Percentiles rank a stretch among this genome's conserved stretches.
Evolutionary conservation across 768 basidiomycete genomes (phyloP).

Genomic region (Leccinum ochraceum): DNA sequence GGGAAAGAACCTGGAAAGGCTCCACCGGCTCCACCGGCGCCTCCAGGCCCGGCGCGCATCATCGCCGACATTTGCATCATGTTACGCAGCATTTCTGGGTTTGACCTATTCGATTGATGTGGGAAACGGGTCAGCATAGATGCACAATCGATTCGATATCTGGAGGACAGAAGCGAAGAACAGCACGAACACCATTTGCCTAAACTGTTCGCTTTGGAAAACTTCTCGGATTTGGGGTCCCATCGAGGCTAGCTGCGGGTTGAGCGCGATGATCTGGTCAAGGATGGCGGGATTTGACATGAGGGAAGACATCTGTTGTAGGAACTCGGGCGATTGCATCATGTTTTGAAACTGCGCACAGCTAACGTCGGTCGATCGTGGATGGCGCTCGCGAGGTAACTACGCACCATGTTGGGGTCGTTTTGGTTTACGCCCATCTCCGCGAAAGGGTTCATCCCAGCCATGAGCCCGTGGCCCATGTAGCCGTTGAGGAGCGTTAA

Average conservation of each 20-base stretch:
- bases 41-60: constrained; percentile 25
- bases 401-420: constrained; percentile 89
- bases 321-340: constrained; percentile 82
- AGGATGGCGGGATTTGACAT: constrained; percentile 89
- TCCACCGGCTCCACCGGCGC: constrained; percentile 42
- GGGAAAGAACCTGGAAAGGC: constrained; percentile 44
- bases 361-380: neutral
- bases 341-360: constrained; percentile 68
- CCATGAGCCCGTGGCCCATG: constrained; percentile 76
- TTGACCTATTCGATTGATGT: constrained; percentile 46
- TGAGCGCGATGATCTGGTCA: constrained; percentile 81
- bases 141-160: too few relatives aligned
- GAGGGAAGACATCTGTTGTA: constrained; percentile 84
- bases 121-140: neutral
- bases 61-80: constrained; percentile 72
- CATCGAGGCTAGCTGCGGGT: constrained; percentile 76
- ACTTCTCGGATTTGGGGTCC: constrained; percentile 78
- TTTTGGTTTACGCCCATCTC: constrained; percentile 89
- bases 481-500: constrained; percentile 81
- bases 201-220: constrained; percentile 74
- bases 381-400: constrained; percentile 2
- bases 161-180: neutral
- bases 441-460: constrained; percentile 89
- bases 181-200: constrained; percentile 66
- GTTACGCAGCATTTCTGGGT: constrained; percentile 72